Percentiles rank a stretch among this genome's conserved stretches.
phyloP scores from a whole-genome alignment of 1,284 basidiomycete species.

The Ustilago hordei region DNA sequence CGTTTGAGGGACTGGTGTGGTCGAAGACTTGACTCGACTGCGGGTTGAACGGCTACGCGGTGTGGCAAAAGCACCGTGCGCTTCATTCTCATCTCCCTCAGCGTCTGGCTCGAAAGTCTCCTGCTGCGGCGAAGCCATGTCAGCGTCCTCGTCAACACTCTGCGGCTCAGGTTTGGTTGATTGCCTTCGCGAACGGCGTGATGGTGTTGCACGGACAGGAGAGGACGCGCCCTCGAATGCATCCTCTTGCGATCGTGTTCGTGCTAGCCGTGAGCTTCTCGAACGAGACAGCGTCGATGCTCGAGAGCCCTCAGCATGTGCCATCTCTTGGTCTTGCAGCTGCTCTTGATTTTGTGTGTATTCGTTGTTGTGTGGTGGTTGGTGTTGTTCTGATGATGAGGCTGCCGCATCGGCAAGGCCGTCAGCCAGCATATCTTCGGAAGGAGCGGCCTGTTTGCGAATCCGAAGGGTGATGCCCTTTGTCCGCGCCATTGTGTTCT shows the following conservation, averaged over 20 bases:
- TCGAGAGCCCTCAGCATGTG: slow-evolving; percentile 14
- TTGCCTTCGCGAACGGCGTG: slow-evolving; percentile 43
- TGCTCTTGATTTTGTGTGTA: background rate
- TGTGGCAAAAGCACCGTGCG: slow-evolving; percentile 11
- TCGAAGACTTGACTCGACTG: slow-evolving; percentile 26
- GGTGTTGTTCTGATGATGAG: background rate
- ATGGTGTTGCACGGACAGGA: slow-evolving; percentile 25
- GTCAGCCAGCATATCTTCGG: slow-evolving; percentile 15
- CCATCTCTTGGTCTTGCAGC: slow-evolving; percentile 31
- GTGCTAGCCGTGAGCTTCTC: slow-evolving; percentile 26
- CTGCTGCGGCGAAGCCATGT: slow-evolving; percentile 17
- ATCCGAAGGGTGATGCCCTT: slow-evolving; percentile 49
- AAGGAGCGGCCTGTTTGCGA: slow-evolving; percentile 24
- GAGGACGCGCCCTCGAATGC: slow-evolving; percentile 22
- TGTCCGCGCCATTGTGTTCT: slow-evolving; percentile 34
- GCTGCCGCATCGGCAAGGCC: slow-evolving; percentile 1
- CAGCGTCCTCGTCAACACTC: slow-evolving; percentile 17
- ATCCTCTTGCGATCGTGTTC: slow-evolving; percentile 35
- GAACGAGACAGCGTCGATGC: slow-evolving; percentile 21
- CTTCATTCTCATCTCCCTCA: slow-evolving; percentile 13
- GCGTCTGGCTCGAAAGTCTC: slow-evolving; percentile 13
- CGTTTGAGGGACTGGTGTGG: slow-evolving; percentile 34
- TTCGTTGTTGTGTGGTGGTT: slow-evolving; percentile 2
- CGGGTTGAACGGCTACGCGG: slow-evolving; percentile 33
- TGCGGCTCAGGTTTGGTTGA: slow-evolving; percentile 25